phyloP scores from a whole-genome alignment of 441 rosid genomes.

The Biscutella auriculata region DNA sequence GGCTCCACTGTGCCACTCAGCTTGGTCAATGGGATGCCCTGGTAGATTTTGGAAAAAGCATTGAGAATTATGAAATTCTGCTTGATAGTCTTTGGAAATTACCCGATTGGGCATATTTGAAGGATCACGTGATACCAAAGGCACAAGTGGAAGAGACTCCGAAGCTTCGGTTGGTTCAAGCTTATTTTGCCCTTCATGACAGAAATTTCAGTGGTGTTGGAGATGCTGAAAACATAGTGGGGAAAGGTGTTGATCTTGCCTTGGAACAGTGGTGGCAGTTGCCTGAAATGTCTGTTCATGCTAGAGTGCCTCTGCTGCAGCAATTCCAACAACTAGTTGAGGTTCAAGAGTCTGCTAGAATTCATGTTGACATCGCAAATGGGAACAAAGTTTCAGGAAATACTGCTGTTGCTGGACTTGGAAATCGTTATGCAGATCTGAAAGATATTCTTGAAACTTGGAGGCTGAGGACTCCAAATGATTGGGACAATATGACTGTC shows the following conservation, averaged over 20 bases:
- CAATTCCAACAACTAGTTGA: constrained; percentile 98
- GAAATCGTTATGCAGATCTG: constrained; percentile 43
- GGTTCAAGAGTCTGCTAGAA: constrained; percentile 94
- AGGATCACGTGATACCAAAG: constrained; percentile 91
- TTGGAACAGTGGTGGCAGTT: constrained; percentile 98
- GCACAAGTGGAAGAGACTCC: constrained; percentile 99
- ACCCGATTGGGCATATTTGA: constrained; percentile 95
- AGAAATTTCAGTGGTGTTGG: constrained; percentile 66
- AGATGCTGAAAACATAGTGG: constrained; percentile 87
- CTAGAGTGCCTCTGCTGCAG: constrained; percentile 91
- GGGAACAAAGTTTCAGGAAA: constrained; percentile 70
- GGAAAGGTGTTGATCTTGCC: constrained; percentile 95
- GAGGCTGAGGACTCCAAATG: constrained; percentile 96
- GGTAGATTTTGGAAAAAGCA: constrained; percentile 86
- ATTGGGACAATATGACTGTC: constrained; percentile 93
- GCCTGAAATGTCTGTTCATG: constrained; percentile 97
- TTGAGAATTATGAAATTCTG: constrained; percentile 91
- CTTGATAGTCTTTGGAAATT: constrained; percentile 94
- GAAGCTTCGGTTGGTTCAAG: constrained; percentile 85
- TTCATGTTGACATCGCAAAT: constrained; percentile 77
- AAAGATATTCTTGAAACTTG: constrained; percentile 97
- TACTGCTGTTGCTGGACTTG: constrained; percentile 21
- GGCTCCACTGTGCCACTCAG: constrained; percentile 91
- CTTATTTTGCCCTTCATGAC: constrained; percentile 91
- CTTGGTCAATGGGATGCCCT: constrained; percentile 99